A percentile compares a stretch with the other conserved stretches of the same genome.
Conservation (phyloP, 768 basidiomycete species). For the Lactifluus rugatus region DNA sequence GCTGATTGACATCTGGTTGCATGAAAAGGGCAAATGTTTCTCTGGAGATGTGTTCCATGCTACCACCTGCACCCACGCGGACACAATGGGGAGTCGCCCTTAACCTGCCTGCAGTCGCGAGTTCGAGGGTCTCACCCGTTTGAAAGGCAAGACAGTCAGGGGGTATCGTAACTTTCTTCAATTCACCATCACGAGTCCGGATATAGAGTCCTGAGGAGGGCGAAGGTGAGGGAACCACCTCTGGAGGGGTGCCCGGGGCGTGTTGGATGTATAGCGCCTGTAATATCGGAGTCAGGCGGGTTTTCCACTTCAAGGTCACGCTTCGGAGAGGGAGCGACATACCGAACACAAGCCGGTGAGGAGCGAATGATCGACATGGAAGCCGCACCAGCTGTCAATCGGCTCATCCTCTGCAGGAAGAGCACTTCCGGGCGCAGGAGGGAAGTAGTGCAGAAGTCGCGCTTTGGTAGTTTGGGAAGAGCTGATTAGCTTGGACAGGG, state of each 20-base stretch:
- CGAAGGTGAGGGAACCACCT: conserved; percentile 55
- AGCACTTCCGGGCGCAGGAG: conserved; percentile 39
- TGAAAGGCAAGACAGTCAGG: conserved; percentile 85
- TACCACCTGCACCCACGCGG: conserved; percentile 47
- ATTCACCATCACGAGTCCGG: conserved; percentile 64
- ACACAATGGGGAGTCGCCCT: conserved; percentile 95
- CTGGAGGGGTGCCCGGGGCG: conserved; percentile 31
- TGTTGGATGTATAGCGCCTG: conserved; percentile 79
- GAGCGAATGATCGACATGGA: conserved; percentile 85
- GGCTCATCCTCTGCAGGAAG: conserved; percentile 45
- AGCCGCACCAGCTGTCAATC: conserved; percentile 89
- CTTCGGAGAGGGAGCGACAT: conserved; percentile 21
- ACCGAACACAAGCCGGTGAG: conserved; percentile 91
- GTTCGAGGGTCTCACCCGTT: conserved; percentile 90
- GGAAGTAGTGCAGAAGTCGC: conserved; percentile 93
- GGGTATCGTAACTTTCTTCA: conserved; percentile 84
- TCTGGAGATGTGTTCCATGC: conserved; percentile 47
- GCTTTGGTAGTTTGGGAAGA: conserved; percentile 83
- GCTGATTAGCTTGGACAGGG: conserved; percentile 61
- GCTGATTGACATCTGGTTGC: conserved; percentile 79
- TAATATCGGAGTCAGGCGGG: background rate
- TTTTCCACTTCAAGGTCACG: background rate
- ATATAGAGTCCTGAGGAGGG: conserved; percentile 84
- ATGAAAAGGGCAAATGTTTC: conserved; percentile 88
- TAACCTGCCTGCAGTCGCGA: conserved; percentile 72